Evolutionary conservation across 2,329 filamentous ascomycete genomes (phyloP), one percentile per base, ranked within the genome.

Genomic region (Fusarium lyarnte): DNA sequence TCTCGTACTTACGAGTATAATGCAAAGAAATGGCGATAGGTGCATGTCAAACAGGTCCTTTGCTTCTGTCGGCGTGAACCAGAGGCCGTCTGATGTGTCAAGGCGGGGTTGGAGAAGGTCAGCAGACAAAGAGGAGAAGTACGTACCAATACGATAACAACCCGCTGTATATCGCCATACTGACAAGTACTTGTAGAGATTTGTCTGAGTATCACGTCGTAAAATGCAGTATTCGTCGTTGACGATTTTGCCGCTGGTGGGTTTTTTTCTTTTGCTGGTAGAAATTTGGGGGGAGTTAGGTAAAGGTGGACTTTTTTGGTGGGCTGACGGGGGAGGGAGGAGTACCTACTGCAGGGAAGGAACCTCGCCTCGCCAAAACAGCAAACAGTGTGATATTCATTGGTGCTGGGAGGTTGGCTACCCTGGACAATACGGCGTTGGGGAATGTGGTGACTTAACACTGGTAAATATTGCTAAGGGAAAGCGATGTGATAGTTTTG

Each of bases 241-340:
- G 53, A n/a, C 13, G 14, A 9, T n/a, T 27, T 35, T 35, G 27
- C 58, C 27, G 31, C 29, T 39, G 53, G 39, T 33, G n/a, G n/a
- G 29, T 55, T 58, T 71, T 58, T 57, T 49, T 54, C 54, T 27
- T n/a, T 49, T 69, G 55, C 61, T 42, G 55, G 51, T 64, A 46
- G 69, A 72, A 71, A 71, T 69, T 72, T 59, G 68, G 69, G 63
- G 68, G 68, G 61, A 52, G 41, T 27, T 25, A 25, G 25, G 25
- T 25, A 25, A n/a, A 42, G 33, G 61, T 45, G 51, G 66, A 46
- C 55, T 53, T 66, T 70, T 70, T 70, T 58, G 68, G 68, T 70
- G 68, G 66, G 66, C 62, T 67, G 62, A 71, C 35, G 47, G 62
- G 46, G 58, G 61, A 63, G 45, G 35, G 52, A 36, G 19, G n/a